Evolutionary conservation across 1,284 basidiomycete genomes (phyloP), one percentile per base, ranked within the genome.

Genomic region (Bjerkandera adusta): DNA sequence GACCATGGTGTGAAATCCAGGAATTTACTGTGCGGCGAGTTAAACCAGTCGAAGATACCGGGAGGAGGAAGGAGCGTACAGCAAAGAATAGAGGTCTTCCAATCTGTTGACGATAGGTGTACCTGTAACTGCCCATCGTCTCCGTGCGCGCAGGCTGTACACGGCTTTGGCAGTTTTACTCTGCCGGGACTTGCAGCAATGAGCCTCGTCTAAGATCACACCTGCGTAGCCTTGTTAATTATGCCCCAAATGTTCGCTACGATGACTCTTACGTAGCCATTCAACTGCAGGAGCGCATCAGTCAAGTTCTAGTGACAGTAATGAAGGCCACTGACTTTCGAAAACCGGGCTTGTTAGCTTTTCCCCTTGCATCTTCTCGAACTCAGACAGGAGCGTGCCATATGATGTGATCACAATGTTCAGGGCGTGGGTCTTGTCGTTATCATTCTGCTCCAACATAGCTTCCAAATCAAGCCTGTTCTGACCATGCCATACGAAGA

Each of bases 81-180:
- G 68, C 2, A 97, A 72, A 0, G 91, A 94, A 59, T 89, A 95
- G 5, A 99, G 71, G 60, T 98, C 95, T 52, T 97, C 96, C 4
- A 98, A 75, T 40, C 86, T 83, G 63, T 99, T 99, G 49, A 98
- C 92, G 52, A 99, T 98, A 0, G 96, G 96, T 8, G 96, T 98
- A 25, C 93, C 89, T 79, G 93, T 97, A 11, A 97, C 79, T 4
- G 91, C 91, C 96, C 96, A 99, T 53, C 91, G 77, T 29, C 91
- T 74, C 49, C 84, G 75, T 2, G 89, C 89, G 38, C 77, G 77
- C 5, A 99, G 74, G 6, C 88, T 89, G 62, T 88, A 97, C 39
- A 89, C 90, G 1, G 96, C 93, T 57, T 90, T 92, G 0, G 96
- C 92, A 8, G 89, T 90, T 62, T 92, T 88, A 50, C 94, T 97